phyloP scores from a whole-genome alignment of 345 rosid species.

The Lagerstroemia speciosa region DNA sequence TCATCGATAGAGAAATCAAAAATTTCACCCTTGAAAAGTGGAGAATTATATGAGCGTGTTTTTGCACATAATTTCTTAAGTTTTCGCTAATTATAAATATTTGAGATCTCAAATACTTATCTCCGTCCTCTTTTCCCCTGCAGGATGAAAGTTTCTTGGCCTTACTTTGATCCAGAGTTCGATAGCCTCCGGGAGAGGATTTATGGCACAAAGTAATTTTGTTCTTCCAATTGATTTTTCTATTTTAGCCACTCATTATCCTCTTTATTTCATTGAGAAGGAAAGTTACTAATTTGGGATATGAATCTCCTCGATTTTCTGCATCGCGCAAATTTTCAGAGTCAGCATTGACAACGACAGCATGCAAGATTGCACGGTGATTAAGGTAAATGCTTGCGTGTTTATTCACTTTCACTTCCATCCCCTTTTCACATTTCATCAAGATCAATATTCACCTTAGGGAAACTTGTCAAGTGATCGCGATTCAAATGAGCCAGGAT shows the following conservation, averaged over 20 bases:
- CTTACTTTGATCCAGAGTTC: conserved; percentile 86
- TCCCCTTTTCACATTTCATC: not conserved
- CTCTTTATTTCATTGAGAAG: too few relatives aligned
- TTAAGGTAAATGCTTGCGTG: conserved; percentile 31
- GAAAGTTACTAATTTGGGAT: too few relatives aligned
- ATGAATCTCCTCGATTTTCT: not conserved
- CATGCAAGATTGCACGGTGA: conserved; percentile 57
- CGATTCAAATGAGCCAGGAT: too few relatives aligned
- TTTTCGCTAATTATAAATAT: too few relatives aligned
- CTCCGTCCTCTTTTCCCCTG: conserved; percentile 3
- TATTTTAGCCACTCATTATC: not conserved
- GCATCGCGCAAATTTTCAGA: conserved; percentile 24
- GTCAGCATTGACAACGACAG: conserved; percentile 67
- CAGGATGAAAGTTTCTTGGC: conserved; percentile 62
- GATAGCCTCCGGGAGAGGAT: conserved; percentile 55
- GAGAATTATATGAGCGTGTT: too few relatives aligned
- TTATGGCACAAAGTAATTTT: conserved; percentile 55
- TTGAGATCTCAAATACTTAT: too few relatives aligned
- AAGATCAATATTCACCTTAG: conserved; percentile 8
- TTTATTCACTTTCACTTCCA: too few relatives aligned
- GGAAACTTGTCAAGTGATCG: not conserved
- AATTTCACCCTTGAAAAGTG: too few relatives aligned
- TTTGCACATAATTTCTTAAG: too few relatives aligned
- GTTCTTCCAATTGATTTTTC: not conserved
- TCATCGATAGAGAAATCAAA: too few relatives aligned